Conservation (phyloP, 805 yeast species). For the Babjeviella inositovora region DNA sequence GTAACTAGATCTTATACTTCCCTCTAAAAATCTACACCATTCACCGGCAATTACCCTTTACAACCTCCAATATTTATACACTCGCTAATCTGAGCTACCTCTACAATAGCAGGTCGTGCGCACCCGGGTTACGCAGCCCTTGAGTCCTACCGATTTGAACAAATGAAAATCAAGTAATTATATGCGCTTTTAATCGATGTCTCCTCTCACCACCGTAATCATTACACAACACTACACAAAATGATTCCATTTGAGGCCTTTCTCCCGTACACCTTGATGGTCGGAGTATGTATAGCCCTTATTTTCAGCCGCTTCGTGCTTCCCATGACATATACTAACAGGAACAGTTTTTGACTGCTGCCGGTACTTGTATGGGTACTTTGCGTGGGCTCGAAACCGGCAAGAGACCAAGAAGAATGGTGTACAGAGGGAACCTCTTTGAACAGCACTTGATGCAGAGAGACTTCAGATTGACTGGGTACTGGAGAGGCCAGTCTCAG, state of each 20-base stretch:
- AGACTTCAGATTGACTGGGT: conserved; percentile 66
- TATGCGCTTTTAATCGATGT: too few relatives aligned
- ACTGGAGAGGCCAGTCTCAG: conserved; percentile 50
- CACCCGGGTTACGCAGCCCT: too few relatives aligned
- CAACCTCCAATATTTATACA: too few relatives aligned
- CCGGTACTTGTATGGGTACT: conserved; percentile 8
- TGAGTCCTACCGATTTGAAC: too few relatives aligned
- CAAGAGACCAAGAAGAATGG: conserved; percentile 31
- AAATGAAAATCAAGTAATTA: too few relatives aligned
- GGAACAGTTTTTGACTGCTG: conserved; percentile 3
- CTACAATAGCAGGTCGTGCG: too few relatives aligned
- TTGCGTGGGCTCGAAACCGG: conserved; percentile 20
- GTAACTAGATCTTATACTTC: too few relatives aligned
- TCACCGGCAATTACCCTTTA: too few relatives aligned
- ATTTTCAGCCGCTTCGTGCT: background rate
- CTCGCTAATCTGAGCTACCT: too few relatives aligned
- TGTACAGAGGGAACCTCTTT: conserved; percentile 36
- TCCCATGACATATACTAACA: conserved; percentile 1
- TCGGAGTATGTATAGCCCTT: conserved; percentile 18
- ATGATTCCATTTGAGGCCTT: conserved; percentile 63
- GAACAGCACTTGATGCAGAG: conserved; percentile 47
- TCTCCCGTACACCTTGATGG: conserved; percentile 42
- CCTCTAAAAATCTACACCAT: too few relatives aligned
- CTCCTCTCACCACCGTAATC: too few relatives aligned
- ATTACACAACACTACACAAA: conserved; percentile 3